phyloP scores from a whole-genome alignment of 2,329 filamentous ascomycete genomes.

The Diplodia intermedia region DNA sequence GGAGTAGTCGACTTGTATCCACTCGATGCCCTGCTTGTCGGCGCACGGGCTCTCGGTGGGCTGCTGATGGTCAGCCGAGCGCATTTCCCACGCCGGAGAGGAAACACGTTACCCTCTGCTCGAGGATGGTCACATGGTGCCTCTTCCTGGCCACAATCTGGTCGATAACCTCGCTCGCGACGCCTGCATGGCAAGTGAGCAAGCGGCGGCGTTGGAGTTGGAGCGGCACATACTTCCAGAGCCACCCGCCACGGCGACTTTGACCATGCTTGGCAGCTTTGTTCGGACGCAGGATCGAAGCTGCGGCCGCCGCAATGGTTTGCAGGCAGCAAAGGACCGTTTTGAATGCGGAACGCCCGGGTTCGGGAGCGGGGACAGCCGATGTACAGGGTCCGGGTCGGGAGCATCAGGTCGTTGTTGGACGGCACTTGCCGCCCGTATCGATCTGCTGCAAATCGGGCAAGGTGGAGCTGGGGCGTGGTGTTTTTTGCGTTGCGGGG shows the following conservation, averaged over 20 bases:
- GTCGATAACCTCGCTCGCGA: slow-evolving; percentile 62
- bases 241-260: slow-evolving; percentile 47
- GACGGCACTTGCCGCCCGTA: slow-evolving; percentile 12
- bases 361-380: slow-evolving; percentile 18
- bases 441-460: neutral
- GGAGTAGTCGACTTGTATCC: slow-evolving; percentile 56
- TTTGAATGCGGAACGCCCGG: slow-evolving; percentile 1
- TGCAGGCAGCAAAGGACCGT: neutral
- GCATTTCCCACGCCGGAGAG: neutral
- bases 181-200: slow-evolving; percentile 49
- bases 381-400: slow-evolving; percentile 12
- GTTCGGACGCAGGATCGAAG: neutral
- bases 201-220: neutral
- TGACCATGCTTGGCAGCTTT: slow-evolving; percentile 37
- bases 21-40: slow-evolving; percentile 45
- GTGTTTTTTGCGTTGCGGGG: slow-evolving; percentile 6
- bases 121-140: slow-evolving; percentile 62
- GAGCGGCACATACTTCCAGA: slow-evolving; percentile 36
- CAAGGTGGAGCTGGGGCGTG: slow-evolving; percentile 5
- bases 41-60: slow-evolving; percentile 37
- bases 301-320: neutral
- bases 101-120: slow-evolving; percentile 50
- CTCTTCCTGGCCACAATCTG: slow-evolving; percentile 56
- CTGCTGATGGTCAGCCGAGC: slow-evolving; percentile 31
- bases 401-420: slow-evolving; percentile 6